phyloP scores from a whole-genome alignment of 352 stramenopile species.

The Pythium monospermum region DNA sequence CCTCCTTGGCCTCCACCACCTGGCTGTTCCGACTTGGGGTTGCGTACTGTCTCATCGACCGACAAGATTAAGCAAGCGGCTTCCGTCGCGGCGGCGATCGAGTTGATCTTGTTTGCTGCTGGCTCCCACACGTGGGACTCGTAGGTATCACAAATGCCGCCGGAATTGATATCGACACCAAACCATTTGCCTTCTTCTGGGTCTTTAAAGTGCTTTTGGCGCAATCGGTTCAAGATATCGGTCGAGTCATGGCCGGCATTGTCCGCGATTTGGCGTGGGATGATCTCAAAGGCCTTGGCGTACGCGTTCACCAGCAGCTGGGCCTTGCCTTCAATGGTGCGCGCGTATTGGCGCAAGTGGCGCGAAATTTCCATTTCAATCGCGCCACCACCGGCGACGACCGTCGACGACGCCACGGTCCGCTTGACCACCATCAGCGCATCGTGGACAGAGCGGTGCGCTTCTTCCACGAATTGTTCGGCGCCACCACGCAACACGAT shows the following conservation, averaged over 20 bases:
- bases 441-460: slow-evolving; percentile 97
- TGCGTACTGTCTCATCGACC: slow-evolving; percentile 99
- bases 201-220: slow-evolving; percentile 95
- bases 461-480: slow-evolving; percentile 99
- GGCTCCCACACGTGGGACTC: slow-evolving; percentile 98
- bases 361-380: slow-evolving; percentile 94
- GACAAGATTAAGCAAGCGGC: slow-evolving; percentile 97
- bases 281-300: slow-evolving; percentile 97
- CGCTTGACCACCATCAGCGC: slow-evolving; percentile 98
- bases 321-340: slow-evolving; percentile 97
- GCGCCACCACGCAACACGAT: slow-evolving; percentile 96
- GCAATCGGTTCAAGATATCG: slow-evolving; percentile 96
- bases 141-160: slow-evolving; percentile 97
- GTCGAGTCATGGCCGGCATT: slow-evolving; percentile 99
- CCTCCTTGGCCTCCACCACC: slow-evolving; percentile 45
- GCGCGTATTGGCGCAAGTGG: slow-evolving; percentile 87
- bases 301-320: slow-evolving; percentile 96
- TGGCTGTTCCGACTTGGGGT: slow-evolving; percentile 95
- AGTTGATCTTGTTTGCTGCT: slow-evolving; percentile 98
- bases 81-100: slow-evolving; percentile 94
- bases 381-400: slow-evolving; percentile 90
- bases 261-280: slow-evolving; percentile 96
- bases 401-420: slow-evolving; percentile 86
- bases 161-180: slow-evolving; percentile 97
- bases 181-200: slow-evolving; percentile 94